Evolutionary conservation across 202 grass and related monocot species (phyloP).

Genomic region (Eragrostis tef): DNA sequence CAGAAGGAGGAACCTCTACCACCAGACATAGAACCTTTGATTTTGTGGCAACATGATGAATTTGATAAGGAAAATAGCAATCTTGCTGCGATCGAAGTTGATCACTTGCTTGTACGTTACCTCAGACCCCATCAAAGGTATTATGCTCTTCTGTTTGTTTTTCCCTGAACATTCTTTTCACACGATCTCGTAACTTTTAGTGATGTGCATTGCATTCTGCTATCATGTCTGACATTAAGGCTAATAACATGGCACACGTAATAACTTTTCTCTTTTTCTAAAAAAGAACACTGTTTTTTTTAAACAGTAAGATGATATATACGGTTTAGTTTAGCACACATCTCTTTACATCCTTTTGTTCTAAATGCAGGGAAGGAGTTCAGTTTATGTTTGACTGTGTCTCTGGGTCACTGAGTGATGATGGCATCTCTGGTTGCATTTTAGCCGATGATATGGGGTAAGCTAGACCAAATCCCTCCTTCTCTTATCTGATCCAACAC

Average conservation of each 20-base stretch:
- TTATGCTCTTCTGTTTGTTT: slow-evolving; percentile 37
- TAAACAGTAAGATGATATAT: slow-evolving; percentile 27
- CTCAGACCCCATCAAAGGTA: slow-evolving; percentile 97
- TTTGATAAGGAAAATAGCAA: slow-evolving; percentile 65
- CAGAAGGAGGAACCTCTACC: slow-evolving; percentile 74
- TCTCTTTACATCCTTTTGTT: slow-evolving; percentile 46
- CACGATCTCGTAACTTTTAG: background rate
- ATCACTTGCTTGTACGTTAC: slow-evolving; percentile 76
- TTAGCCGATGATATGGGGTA: slow-evolving; percentile 99
- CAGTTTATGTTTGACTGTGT: slow-evolving; percentile 99
- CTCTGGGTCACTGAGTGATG: slow-evolving; percentile 75
- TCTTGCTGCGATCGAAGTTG: slow-evolving; percentile 69
- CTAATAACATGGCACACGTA: background rate
- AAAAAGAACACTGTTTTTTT: slow-evolving; percentile 22
- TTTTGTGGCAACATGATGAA: slow-evolving; percentile 79
- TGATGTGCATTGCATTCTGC: background rate
- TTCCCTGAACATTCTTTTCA: background rate
- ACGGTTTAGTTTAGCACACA: slow-evolving; percentile 32
- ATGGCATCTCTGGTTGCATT: slow-evolving; percentile 96
- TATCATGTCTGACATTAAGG: background rate
- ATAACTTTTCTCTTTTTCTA: background rate
- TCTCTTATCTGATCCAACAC: slow-evolving; percentile 40
- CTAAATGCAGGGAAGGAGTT: slow-evolving; percentile 92
- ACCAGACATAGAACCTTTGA: slow-evolving; percentile 84
- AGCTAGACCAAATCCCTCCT: slow-evolving; percentile 10